Conservation (phyloP, 192 early-diverging fungal genomes). For the Umbelopsis isabellina region DNA sequence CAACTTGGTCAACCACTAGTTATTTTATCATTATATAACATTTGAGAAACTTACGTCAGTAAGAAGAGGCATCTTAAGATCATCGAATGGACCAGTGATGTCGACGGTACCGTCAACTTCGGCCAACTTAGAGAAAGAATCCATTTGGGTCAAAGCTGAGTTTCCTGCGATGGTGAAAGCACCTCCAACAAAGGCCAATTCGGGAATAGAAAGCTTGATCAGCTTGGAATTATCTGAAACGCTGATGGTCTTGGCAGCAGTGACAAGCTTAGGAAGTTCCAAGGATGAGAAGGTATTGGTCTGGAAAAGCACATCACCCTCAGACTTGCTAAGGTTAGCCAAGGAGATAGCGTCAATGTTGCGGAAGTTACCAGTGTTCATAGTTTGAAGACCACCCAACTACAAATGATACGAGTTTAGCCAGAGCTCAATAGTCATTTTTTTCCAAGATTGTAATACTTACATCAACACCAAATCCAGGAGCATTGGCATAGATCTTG, state of each 20-base stretch:
- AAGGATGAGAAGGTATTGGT: constrained; percentile 59
- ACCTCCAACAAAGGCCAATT: constrained; percentile 59
- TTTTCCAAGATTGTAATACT: neutral
- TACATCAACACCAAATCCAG: constrained; percentile 31
- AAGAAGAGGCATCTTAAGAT: constrained; percentile 51
- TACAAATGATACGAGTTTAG: neutral
- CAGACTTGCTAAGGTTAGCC: constrained; percentile 46
- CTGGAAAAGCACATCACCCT: constrained; percentile 61
- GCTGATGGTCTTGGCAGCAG: constrained; percentile 59
- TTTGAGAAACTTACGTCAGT: constrained; percentile 28
- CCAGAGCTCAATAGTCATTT: neutral
- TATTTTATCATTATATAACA: neutral
- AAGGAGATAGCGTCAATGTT: constrained; percentile 51
- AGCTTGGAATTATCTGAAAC: constrained; percentile 60
- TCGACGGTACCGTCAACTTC: constrained; percentile 63
- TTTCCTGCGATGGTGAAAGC: constrained; percentile 69
- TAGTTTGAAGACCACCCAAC: constrained; percentile 26
- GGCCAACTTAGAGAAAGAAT: constrained; percentile 56
- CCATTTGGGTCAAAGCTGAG: constrained; percentile 54
- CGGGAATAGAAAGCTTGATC: constrained; percentile 57
- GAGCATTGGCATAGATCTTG: constrained; percentile 28
- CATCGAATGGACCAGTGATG: constrained; percentile 62
- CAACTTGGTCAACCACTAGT: neutral
- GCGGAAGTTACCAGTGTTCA: constrained; percentile 65
- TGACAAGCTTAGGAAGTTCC: constrained; percentile 44